Evolutionary conservation across 176 grass and related monocot species (phyloP).

Genomic region (Rhynchospora pubera): DNA sequence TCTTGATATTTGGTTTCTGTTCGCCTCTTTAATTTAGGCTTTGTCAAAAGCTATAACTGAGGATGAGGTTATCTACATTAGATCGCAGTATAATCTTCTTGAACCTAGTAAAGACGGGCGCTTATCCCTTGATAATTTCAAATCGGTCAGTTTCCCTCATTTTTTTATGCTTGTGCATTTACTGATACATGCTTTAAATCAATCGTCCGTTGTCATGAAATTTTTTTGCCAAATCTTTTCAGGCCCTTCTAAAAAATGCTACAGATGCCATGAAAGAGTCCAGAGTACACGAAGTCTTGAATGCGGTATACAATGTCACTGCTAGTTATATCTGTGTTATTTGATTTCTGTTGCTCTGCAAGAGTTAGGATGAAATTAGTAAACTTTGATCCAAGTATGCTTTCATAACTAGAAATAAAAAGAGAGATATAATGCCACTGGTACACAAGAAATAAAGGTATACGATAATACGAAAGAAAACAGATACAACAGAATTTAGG

Average conservation of each 20-base stretch:
- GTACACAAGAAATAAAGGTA: background rate
- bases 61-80: constrained; percentile 83
- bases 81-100: constrained; percentile 76
- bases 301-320: constrained; percentile 49
- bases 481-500: background rate
- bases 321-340: background rate
- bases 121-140: constrained; percentile 84
- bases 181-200: background rate
- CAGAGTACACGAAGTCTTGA: constrained; percentile 79
- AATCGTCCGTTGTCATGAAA: background rate
- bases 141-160: constrained; percentile 39
- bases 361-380: constrained; percentile 12
- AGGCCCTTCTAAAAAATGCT: constrained; percentile 73
- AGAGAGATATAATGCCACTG: background rate
- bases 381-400: background rate
- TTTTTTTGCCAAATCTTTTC: constrained; percentile 22
- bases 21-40: constrained; percentile 37
- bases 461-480: background rate
- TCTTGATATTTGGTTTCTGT: background rate
- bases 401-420: background rate
- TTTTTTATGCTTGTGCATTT: background rate
- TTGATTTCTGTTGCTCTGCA: background rate
- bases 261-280: constrained; percentile 97
- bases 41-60: constrained; percentile 89
- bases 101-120: constrained; percentile 72